Conservation (phyloP, 768 basidiomycete genomes). For the Suillus cothurnatus region DNA sequence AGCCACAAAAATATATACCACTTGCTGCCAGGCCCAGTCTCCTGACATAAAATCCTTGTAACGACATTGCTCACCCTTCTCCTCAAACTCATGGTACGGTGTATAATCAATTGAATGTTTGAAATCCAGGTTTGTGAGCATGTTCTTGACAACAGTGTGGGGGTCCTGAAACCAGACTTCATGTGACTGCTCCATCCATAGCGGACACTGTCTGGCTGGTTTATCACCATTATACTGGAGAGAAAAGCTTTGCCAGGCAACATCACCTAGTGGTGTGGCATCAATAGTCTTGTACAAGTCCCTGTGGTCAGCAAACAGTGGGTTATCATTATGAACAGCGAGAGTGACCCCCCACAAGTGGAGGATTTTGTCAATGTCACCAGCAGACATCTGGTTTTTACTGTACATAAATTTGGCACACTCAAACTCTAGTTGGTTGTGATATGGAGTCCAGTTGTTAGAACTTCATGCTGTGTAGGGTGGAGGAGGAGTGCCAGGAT, state of each 20-base stretch:
- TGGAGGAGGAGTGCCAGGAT: neutral
- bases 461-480: neutral
- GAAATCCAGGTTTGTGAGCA: neutral
- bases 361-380: neutral
- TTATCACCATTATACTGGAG: neutral
- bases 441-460: neutral
- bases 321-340: neutral
- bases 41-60: neutral
- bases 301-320: neutral
- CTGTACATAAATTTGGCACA: neutral
- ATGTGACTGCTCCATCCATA: neutral
- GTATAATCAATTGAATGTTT: neutral
- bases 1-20: neutral
- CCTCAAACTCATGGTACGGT: neutral
- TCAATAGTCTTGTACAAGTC: neutral
- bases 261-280: neutral
- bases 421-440: neutral
- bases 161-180: neutral
- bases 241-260: neutral
- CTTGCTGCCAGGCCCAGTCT: conserved; percentile 1
- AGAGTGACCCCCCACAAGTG: neutral
- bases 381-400: neutral
- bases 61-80: neutral
- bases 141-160: neutral
- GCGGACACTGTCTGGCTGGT: neutral